Percentiles rank a stretch among this genome's conserved stretches.
These are phyloP conservation scores for Cladosporium sp. DNA, from an alignment of 2,329 filamentous ascomycete genomes.

Conservation along the genomic window DNA sequence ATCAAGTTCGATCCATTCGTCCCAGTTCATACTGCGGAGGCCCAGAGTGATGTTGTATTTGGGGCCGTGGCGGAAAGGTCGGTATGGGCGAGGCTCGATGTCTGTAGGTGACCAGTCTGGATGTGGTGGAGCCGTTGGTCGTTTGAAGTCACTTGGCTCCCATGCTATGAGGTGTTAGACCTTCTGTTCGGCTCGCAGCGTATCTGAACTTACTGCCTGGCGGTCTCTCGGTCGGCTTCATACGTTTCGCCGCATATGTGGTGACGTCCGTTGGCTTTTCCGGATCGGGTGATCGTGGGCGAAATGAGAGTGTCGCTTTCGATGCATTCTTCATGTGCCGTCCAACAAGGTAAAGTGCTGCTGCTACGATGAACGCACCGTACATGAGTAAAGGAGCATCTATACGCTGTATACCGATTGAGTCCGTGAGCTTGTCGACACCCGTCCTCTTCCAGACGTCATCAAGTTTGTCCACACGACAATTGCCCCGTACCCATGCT, in stretches of 20 bases:
- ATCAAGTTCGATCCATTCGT: conserved; percentile 82
- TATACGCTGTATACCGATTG: background rate
- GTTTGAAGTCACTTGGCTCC: conserved; percentile 54
- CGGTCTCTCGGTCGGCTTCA: conserved; percentile 36
- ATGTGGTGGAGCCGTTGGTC: conserved; percentile 59
- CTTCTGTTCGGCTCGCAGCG: too few relatives aligned
- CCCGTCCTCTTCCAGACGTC: background rate
- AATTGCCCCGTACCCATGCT: background rate
- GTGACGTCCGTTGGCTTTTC: conserved; percentile 39
- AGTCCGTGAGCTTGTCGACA: background rate
- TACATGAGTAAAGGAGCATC: background rate
- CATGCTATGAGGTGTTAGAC: conserved; percentile 41
- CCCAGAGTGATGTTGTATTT: conserved; percentile 72
- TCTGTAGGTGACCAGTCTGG: conserved; percentile 62
- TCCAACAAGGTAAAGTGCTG: background rate
- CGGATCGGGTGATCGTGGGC: conserved; percentile 36
- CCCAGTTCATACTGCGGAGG: conserved; percentile 62
- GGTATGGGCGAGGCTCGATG: conserved; percentile 72
- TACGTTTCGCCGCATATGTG: conserved; percentile 12
- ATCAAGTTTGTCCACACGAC: background rate
- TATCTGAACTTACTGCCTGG: conserved; percentile 42
- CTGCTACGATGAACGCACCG: background rate
- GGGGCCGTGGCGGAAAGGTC: conserved; percentile 72
- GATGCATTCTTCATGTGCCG: background rate
- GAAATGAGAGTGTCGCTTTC: background rate